A percentile compares a stretch with the other conserved stretches of the same genome.
Evolutionary conservation across 2,329 filamentous ascomycete species (phyloP).

Genomic region (Phialemonium atrogriseum): DNA sequence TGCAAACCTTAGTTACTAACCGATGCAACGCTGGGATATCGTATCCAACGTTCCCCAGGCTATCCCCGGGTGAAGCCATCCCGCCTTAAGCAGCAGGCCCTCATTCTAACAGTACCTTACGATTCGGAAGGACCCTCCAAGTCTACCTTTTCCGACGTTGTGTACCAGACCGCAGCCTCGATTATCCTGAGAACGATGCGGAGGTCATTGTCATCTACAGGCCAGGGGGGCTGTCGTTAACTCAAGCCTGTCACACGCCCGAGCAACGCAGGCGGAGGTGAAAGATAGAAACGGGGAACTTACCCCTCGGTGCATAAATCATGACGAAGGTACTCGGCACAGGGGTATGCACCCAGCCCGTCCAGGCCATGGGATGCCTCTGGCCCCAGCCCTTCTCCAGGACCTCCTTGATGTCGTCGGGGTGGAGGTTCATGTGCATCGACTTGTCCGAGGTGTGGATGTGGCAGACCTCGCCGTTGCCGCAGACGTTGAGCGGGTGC

Average conservation of each 20-base stretch:
- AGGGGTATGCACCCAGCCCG: conserved; percentile 56
- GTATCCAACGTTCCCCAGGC: too few relatives aligned
- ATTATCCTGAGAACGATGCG: conserved; percentile 61
- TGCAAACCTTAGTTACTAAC: too few relatives aligned
- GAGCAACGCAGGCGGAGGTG: background rate
- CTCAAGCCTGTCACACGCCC: too few relatives aligned
- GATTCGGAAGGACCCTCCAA: too few relatives aligned
- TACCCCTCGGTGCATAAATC: conserved; percentile 68
- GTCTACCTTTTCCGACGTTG: conserved; percentile 35
- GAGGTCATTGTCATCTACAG: conserved; percentile 54
- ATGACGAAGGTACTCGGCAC: conserved; percentile 71
- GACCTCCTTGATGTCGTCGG: conserved; percentile 64
- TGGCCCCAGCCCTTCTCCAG: conserved; percentile 75
- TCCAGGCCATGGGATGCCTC: conserved; percentile 57
- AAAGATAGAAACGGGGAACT: conserved; percentile 13
- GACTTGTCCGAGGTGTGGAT: conserved; percentile 69
- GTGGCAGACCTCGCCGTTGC: conserved; percentile 75
- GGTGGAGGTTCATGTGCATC: conserved; percentile 74
- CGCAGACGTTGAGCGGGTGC: conserved; percentile 58
- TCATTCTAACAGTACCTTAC: too few relatives aligned
- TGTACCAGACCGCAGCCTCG: conserved; percentile 65
- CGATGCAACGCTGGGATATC: too few relatives aligned
- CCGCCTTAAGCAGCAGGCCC: too few relatives aligned
- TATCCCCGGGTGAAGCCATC: too few relatives aligned
- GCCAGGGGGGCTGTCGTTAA: too few relatives aligned